These are phyloP conservation scores for Clarkia xantiana DNA, from an alignment of 345 rosid genomes.

Conservation along the genomic window DNA sequence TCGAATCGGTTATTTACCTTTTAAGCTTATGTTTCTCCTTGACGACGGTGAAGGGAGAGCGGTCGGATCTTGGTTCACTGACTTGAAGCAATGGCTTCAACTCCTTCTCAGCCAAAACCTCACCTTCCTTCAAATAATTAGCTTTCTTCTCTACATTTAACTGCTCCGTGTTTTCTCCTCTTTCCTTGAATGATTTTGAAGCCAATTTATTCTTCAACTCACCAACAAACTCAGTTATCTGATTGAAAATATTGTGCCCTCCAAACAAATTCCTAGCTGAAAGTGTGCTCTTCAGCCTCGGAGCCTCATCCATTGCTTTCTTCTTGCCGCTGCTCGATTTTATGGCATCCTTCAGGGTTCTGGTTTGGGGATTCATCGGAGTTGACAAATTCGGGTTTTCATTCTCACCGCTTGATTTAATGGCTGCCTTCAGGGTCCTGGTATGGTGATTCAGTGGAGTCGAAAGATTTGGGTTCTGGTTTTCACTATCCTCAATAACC, in stretches of 20 bases:
- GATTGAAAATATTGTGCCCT: constrained; percentile 61
- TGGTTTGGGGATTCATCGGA: constrained; percentile 28
- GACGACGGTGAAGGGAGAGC: constrained; percentile 19
- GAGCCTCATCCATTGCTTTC: constrained; percentile 19
- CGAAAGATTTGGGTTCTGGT: constrained; percentile 48
- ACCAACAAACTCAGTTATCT: constrained; percentile 68
- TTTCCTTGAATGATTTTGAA: constrained; percentile 37
- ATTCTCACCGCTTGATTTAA: constrained; percentile 39
- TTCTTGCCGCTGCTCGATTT: constrained; percentile 52
- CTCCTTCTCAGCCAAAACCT: constrained; percentile 33
- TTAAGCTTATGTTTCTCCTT: constrained; percentile 42
- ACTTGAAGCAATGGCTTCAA: constrained; percentile 47
- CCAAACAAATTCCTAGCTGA: constrained; percentile 76
- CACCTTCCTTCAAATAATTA: constrained; percentile 13
- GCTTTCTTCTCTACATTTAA: constrained; percentile 7
- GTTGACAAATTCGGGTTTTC: constrained; percentile 48
- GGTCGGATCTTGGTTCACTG: constrained; percentile 20
- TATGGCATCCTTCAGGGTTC: constrained; percentile 30
- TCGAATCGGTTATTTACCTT: constrained; percentile 20
- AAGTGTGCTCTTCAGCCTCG: constrained; percentile 48
- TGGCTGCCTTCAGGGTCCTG: constrained; percentile 30
- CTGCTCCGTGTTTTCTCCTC: constrained; percentile 39
- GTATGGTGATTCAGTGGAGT: constrained; percentile 33
- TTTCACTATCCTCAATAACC: constrained; percentile 38
- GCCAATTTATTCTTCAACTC: constrained; percentile 67